Conservation (phyloP, 176 grass and related monocot species). For the sorghum (Sorghum bicolor) region DNA sequence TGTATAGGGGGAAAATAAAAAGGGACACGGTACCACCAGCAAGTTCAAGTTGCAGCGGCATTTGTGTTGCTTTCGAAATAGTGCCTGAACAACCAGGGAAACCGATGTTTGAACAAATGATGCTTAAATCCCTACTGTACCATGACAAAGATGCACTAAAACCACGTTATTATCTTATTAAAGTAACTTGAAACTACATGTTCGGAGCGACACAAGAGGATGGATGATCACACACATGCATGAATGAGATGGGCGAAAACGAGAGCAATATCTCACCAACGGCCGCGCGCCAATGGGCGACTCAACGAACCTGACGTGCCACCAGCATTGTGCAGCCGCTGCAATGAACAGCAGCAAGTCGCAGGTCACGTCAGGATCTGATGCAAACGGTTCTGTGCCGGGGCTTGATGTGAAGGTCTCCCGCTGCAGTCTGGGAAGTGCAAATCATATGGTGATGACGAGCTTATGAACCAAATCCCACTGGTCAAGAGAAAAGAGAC, state of each 20-base stretch:
- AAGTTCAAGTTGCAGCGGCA: not conserved
- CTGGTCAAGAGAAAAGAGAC: not conserved
- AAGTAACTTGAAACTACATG: slow-evolving; percentile 5
- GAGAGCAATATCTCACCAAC: slow-evolving; percentile 28
- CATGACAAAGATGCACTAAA: not conserved
- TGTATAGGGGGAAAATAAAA: not conserved
- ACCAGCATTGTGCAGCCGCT: slow-evolving; percentile 23
- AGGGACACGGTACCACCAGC: not conserved
- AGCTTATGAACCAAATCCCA: slow-evolving; percentile 17
- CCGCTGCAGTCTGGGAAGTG: not conserved
- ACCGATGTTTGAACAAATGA: not conserved
- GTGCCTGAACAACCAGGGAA: not conserved
- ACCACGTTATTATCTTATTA: not conserved
- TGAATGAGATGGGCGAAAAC: slow-evolving; percentile 16
- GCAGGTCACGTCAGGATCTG: slow-evolving; percentile 45
- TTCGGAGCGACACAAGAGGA: not conserved
- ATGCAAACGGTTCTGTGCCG: slow-evolving; percentile 27
- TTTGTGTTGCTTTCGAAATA: slow-evolving; percentile 2
- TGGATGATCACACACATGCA: not conserved
- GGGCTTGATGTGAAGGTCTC: slow-evolving; percentile 34
- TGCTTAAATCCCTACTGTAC: not conserved
- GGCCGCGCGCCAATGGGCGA: slow-evolving; percentile 10
- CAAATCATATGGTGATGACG: not conserved
- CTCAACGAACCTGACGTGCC: slow-evolving; percentile 35
- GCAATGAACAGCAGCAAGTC: slow-evolving; percentile 22